Base-by-base conservation (phyloP, 2,329 filamentous ascomycete species). In the Rosellinia necatrix region DNA sequence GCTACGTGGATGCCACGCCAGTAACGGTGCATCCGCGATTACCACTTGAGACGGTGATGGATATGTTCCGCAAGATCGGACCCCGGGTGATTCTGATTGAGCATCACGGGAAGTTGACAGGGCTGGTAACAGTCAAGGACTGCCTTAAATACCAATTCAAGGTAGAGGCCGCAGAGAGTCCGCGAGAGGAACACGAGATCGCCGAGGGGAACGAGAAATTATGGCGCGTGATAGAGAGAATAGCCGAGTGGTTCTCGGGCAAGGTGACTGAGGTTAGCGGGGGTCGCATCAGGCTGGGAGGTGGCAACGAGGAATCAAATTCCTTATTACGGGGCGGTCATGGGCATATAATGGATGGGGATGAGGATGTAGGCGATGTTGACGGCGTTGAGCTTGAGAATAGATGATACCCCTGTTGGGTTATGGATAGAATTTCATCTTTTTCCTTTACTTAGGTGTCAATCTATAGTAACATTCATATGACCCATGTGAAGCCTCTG, bases 61-160 rank as follows among this genome's bases (percentile, higher is more conserved):
- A 99, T 70, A 81, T 99, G 9, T 99, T 99, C 79, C 93, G 93
- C 72, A 99, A 97, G 76, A 96, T 99, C 71, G 94, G 94, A 0
- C 94, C 93, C 0, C 85, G 94, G 1, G 92, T 97, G 5, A 93
- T 99, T 46, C 81, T 99, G 3, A 88, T 97, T 34, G 94, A 99
- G 72, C 89, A 96, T 70, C 89, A 90, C 56, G 94, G 94, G 12
- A 84, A 85, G 46, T 81, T 99, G 2, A 84, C 83, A 0, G 94
- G 94, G 0, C 80, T 99, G 0, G 90, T 99, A 1, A 99, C 94
- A 0, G 90, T 97, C 60, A 99, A 99, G 72, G 94, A 99, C 71
- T 97, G 94, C 65, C 77, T 99, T 53, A 96, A 94, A 71, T 97
- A 96, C 69, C 93, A 99, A 73, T 96, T 97, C 82, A 96, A 94